phyloP scores from a whole-genome alignment of 352 stramenopile genomes.

The Phytophthora gonapodyides region DNA sequence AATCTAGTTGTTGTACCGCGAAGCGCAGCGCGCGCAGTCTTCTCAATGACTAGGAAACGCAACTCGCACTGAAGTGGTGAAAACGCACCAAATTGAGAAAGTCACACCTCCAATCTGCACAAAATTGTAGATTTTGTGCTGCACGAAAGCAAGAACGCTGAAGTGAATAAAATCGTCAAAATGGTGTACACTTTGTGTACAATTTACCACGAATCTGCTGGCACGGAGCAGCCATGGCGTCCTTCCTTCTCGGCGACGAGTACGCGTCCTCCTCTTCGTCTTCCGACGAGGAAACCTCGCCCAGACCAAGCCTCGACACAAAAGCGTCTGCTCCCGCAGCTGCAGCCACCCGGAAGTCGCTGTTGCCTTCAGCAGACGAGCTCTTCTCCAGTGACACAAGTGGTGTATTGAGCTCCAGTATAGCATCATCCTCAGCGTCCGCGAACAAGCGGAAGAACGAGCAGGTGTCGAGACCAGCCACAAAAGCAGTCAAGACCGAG shows the following conservation, averaged over 20 bases:
- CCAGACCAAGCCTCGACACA: not conserved
- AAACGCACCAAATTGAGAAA: too few species aligned
- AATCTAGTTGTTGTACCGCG: too few species aligned
- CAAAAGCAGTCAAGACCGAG: slow-evolving; percentile 30
- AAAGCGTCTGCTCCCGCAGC: not conserved
- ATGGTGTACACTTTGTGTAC: not conserved
- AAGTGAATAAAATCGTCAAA: not conserved
- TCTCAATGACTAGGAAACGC: too few species aligned
- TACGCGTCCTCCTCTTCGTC: slow-evolving; percentile 58
- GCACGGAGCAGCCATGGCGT: slow-evolving; percentile 30
- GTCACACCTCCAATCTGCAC: too few species aligned
- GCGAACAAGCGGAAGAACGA: slow-evolving; percentile 40
- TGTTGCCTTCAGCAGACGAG: slow-evolving; percentile 52
- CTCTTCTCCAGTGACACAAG: slow-evolving; percentile 51
- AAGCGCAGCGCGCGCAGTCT: too few species aligned
- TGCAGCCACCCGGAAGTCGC: not conserved
- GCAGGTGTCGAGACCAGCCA: slow-evolving; percentile 10
- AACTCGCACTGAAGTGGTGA: too few species aligned
- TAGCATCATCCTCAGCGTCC: slow-evolving; percentile 4
- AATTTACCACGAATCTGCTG: not conserved
- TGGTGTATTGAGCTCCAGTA: slow-evolving; percentile 18
- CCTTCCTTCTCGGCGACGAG: slow-evolving; percentile 63
- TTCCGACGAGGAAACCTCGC: slow-evolving; percentile 32
- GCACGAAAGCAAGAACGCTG: not conserved
- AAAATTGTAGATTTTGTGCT: too few species aligned